Percentiles rank a stretch among this genome's conserved stretches.
Evolutionary conservation across 1,284 basidiomycete species (phyloP).

Genomic region (Ustilago loliicola): DNA sequence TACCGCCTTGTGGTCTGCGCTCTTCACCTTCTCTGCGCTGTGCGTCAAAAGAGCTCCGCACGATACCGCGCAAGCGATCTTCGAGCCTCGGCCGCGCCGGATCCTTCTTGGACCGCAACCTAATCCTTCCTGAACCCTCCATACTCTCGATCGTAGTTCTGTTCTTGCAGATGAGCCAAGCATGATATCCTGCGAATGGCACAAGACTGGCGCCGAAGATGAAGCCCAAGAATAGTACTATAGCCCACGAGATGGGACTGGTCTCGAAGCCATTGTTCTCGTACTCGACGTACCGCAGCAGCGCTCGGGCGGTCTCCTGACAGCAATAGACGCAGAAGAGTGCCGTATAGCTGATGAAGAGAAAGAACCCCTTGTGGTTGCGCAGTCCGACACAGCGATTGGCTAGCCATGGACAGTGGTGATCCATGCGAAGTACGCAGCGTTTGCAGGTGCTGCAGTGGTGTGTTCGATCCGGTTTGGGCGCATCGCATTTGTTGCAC

Average conservation of each 20-base stretch:
- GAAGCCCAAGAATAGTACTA: slow-evolving; percentile 64
- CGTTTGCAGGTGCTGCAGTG: slow-evolving; percentile 65
- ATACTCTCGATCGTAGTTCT: slow-evolving; percentile 71
- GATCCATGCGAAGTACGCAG: slow-evolving; percentile 64
- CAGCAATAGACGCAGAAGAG: slow-evolving; percentile 60
- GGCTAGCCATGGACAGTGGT: slow-evolving; percentile 74
- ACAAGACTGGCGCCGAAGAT: slow-evolving; percentile 60
- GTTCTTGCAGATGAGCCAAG: slow-evolving; percentile 69
- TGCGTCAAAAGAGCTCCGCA: slow-evolving; percentile 17
- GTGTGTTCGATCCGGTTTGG: slow-evolving; percentile 66
- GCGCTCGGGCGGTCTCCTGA: slow-evolving; percentile 54
- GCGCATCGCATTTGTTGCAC: slow-evolving; percentile 62
- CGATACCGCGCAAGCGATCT: slow-evolving; percentile 36
- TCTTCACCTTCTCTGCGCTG: background rate
- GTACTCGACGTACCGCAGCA: slow-evolving; percentile 44
- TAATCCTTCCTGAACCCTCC: slow-evolving; percentile 64
- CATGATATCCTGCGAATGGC: slow-evolving; percentile 65
- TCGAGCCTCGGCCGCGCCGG: slow-evolving; percentile 29
- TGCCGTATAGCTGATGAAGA: slow-evolving; percentile 68
- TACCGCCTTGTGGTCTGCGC: background rate
- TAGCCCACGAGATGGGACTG: slow-evolving; percentile 69
- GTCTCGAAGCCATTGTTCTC: slow-evolving; percentile 63
- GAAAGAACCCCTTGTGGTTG: slow-evolving; percentile 71
- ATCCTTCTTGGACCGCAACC: slow-evolving; percentile 33
- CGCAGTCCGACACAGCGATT: slow-evolving; percentile 73